These are phyloP conservation scores for Tuctoria greenei DNA, from an alignment of 176 grass and related monocot genomes.

Conservation along the genomic window DNA sequence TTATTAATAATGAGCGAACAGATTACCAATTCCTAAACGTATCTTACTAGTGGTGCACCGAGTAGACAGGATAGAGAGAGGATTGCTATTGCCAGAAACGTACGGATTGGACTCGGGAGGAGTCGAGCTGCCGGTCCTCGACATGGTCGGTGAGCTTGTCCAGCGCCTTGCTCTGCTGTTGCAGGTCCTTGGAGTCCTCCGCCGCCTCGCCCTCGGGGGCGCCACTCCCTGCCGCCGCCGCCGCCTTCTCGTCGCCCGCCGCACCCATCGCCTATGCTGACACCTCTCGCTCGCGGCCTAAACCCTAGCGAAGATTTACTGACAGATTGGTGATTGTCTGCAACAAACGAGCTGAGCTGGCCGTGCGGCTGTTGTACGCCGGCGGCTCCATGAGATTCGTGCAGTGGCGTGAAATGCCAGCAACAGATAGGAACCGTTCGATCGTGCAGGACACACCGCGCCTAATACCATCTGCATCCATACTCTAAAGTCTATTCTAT, in stretches of 20 bases:
- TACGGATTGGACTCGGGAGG: constrained; percentile 87
- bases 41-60: neutral
- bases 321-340: neutral
- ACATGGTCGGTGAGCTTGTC: constrained; percentile 99
- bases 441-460: neutral
- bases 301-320: constrained; percentile 44
- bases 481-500: too few relatives aligned
- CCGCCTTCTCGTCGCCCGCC: constrained; percentile 45
- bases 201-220: constrained; percentile 31
- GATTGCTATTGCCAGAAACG: neutral
- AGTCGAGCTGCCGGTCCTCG: constrained; percentile 97
- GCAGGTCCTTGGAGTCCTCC: constrained; percentile 71
- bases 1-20: neutral
- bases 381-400: neutral
- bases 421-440: neutral
- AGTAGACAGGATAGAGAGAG: neutral
- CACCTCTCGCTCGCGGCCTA: constrained; percentile 11
- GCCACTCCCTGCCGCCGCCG: constrained; percentile 29
- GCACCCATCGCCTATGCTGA: neutral
- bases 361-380: neutral
- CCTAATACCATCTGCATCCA: too few relatives aligned
- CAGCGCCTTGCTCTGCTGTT: constrained; percentile 99
- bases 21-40: neutral
- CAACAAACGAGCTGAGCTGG: neutral
- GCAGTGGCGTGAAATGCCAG: neutral